phyloP scores from a whole-genome alignment of 805 yeast genomes.

The Wickerhamiella azyma region DNA sequence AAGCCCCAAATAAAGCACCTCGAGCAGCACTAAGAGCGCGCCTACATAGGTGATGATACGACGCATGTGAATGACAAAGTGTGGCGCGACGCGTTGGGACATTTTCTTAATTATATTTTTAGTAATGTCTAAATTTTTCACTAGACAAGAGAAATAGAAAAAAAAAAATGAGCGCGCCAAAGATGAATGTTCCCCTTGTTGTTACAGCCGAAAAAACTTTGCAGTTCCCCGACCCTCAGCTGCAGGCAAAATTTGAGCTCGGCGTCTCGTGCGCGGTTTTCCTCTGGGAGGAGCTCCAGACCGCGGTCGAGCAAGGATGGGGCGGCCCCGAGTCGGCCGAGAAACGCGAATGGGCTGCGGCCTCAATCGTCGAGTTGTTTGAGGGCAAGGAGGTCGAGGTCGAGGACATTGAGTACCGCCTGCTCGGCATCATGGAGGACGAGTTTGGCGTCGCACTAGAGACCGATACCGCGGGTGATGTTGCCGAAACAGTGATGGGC shows the following conservation, averaged over 20 bases:
- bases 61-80: neutral
- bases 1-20: neutral
- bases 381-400: conserved; percentile 52
- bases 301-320: conserved; percentile 88
- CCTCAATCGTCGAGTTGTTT: conserved; percentile 67
- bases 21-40: neutral
- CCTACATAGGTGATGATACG: conserved; percentile 4
- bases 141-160: too few relatives aligned
- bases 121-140: too few relatives aligned
- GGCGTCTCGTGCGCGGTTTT: conserved; percentile 89
- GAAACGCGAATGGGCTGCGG: conserved; percentile 91
- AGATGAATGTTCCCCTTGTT: neutral
- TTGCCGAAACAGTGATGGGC: conserved; percentile 53
- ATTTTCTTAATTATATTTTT: too few relatives aligned
- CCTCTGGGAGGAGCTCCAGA: conserved; percentile 74
- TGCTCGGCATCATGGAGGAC: conserved; percentile 82
- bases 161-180: too few relatives aligned
- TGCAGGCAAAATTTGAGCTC: conserved; percentile 76
- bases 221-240: conserved; percentile 36
- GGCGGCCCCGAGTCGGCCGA: conserved; percentile 88
- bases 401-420: conserved; percentile 67
- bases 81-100: neutral
- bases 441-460: conserved; percentile 85
- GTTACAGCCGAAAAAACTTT: conserved; percentile 11
- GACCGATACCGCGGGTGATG: conserved; percentile 70